Evolutionary conservation across 371 early-diverging fungal genomes (phyloP), one percentile per base, ranked within the genome.

Genomic region (Mucor sp.): DNA sequence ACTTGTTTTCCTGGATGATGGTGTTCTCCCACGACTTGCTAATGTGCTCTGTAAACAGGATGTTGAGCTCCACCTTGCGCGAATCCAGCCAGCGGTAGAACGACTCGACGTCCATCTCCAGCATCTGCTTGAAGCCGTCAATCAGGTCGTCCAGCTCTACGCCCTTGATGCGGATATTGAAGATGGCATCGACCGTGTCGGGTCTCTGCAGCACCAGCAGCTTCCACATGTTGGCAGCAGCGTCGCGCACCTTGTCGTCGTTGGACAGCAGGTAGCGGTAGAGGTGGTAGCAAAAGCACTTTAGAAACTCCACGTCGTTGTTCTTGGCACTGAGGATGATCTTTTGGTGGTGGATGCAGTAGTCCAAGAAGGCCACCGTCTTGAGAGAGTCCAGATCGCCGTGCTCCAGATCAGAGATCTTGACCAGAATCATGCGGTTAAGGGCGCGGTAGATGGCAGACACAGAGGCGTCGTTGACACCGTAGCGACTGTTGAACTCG

Each of bases 281-380:
- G 33, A 93, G 63, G 72, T 91, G 88, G 66, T 89, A 83, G 37
- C 88, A 83, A 48, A 91, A 74, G 63, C 86, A 83, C 65, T 80
- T 82, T 71, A 89, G 79, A 66, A 90, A 91, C 33, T 90, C 89
- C 6, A 78, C 67, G 66, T 93, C 92, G 0, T 72, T 84, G 25
- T 90, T 90, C 25, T 76, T 74, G 7, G 71, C 15, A 63, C 83
- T 85, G 6, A 92, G 67, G 5, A 91, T 83, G 50, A 90, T 79
- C 68, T 88, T 88, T 72, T 93, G 91, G 71, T 90, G 83, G 59
- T 88, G 86, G 21, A 91, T 83, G 48, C 88, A 85, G 66, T 87
- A 87, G 53, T 85, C 81, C 14, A 93, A 63, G 19, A 91, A 83
- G 2, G 84, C 84, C n/a, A 63, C 58, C 21, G 75, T 74, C 30